Evolutionary conservation across 2,329 filamentous ascomycete species (phyloP), one percentile per base, ranked within the genome.

Genomic region (Colletotrichum kahawae): DNA sequence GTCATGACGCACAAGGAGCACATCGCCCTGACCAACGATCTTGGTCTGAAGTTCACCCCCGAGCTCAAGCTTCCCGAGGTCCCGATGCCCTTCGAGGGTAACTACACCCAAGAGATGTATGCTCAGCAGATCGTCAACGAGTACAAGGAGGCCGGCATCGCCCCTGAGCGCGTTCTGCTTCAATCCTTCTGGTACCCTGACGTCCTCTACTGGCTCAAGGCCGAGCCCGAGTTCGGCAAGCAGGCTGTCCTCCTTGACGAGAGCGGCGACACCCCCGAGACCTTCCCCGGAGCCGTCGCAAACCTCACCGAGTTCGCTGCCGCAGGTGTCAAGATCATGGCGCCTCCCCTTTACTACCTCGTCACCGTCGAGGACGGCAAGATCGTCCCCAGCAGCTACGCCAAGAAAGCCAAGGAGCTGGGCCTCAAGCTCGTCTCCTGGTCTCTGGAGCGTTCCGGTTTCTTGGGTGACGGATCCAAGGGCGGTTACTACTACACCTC

Each of bases 31-130:
- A 88, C 92, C 65, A 86, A 93, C 77, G 82, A 83, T 3, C 85
- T 91, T 56, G 92, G 90, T 48, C 85, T 93, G 12, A 88, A 91
- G 77, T 94, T 93, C 83, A 93, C 91, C 0, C 89, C 91, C 7
- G 92, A 94, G 83, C 87, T 94, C 36, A 95, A 95, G 86, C 90
- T 90, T 0, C 92, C 91, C 43, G 85, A 90, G 78, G 90, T 94
- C n/a, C 80, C 87, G n/a, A 94, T 95, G 92, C 93, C 93, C 0
- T 95, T 93, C 81, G 80, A 86, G 57, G 87, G 87, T 34, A 81
- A 88, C 80, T 94, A 93, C 85, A 94, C 93, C 0, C 92, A 93
- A 80, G 84, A 90, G 78, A 84, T 87, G 79, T 94, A 91, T 80
- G 90, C 91, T 0, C 91, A 93, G 83, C 91, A 94, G 82, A 83